These are phyloP conservation scores for Penicillium glabrum DNA, from an alignment of 2,329 filamentous ascomycete species.

Conservation along the genomic window DNA sequence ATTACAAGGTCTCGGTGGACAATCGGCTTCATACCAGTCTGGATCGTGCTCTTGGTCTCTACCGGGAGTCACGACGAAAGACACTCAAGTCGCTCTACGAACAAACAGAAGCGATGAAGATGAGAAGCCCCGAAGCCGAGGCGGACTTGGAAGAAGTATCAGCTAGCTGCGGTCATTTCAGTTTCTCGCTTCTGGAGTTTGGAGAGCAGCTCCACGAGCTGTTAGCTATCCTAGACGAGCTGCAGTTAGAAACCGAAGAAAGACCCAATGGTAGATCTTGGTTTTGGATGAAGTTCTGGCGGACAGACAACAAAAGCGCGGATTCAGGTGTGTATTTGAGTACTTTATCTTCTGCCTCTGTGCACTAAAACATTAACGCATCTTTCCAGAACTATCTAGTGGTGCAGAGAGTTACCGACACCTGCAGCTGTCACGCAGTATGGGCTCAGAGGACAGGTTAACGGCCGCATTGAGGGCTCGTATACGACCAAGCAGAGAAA, in stretches of 20 bases:
- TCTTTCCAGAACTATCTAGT: not conserved
- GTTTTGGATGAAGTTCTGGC: slow-evolving; percentile 87
- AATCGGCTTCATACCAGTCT: slow-evolving; percentile 79
- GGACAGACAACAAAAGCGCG: slow-evolving; percentile 18
- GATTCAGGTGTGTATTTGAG: slow-evolving; percentile 21
- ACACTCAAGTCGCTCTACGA: slow-evolving; percentile 79
- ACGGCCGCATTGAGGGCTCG: slow-evolving; percentile 4
- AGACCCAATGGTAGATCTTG: slow-evolving; percentile 65
- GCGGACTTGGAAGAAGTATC: slow-evolving; percentile 97
- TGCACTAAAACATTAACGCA: not conserved
- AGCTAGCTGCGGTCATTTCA: slow-evolving; percentile 96
- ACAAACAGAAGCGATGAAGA: slow-evolving; percentile 67
- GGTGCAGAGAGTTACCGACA: not conserved
- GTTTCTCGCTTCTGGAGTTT: slow-evolving; percentile 86
- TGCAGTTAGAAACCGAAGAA: slow-evolving; percentile 68
- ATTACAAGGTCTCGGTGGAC: slow-evolving; percentile 71
- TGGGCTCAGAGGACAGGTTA: slow-evolving; percentile 8
- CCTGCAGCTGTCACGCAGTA: slow-evolving; percentile 6
- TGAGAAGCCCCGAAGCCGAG: slow-evolving; percentile 71
- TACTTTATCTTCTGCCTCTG: slow-evolving; percentile 12
- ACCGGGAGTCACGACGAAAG: slow-evolving; percentile 70
- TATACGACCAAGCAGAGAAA: slow-evolving; percentile 2
- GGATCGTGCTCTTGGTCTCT: slow-evolving; percentile 75
- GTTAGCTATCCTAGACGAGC: slow-evolving; percentile 78
- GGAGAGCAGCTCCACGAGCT: slow-evolving; percentile 86